A percentile compares a stretch with the other conserved stretches of the same genome.
These are phyloP conservation scores for Jatropha podagrica DNA, from an alignment of 441 rosid genomes.

Conservation along the genomic window DNA sequence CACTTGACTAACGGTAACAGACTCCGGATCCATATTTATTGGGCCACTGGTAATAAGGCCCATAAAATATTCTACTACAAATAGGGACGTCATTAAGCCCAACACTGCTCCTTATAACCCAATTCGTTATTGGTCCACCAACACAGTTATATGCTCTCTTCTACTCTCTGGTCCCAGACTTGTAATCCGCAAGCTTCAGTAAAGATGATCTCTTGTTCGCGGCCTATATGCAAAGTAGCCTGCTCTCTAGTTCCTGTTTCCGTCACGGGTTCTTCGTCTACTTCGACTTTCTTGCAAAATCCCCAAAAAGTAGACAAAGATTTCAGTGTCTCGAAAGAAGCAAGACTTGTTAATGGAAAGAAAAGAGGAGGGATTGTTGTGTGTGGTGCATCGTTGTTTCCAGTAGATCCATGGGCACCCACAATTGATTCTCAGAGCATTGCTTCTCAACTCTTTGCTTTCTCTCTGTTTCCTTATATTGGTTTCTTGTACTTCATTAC, in stretches of 20 bases:
- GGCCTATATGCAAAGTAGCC: conserved; percentile 21
- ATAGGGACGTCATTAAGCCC: no score
- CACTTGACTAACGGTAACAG: no score
- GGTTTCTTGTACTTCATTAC: conserved; percentile 88
- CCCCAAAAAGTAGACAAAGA: conserved; percentile 17
- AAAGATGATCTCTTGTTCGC: conserved; percentile 33
- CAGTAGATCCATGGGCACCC: conserved; percentile 90
- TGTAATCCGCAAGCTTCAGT: background rate
- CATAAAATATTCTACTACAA: no score
- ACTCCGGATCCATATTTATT: no score
- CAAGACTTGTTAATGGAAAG: conserved; percentile 20
- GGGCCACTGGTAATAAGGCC: no score
- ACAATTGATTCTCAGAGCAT: conserved; percentile 70
- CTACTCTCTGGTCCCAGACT: background rate
- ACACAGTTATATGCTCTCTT: background rate
- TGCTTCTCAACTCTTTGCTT: conserved; percentile 78
- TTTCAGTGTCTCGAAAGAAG: conserved; percentile 17
- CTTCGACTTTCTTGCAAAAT: conserved; percentile 12
- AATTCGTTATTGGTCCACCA: background rate
- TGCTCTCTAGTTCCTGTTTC: conserved; percentile 18
- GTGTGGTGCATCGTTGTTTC: conserved; percentile 54
- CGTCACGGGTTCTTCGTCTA: conserved; percentile 13
- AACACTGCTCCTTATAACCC: background rate
- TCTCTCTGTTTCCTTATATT: conserved; percentile 73
- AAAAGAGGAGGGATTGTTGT: conserved; percentile 36